These are phyloP conservation scores for Hyaloscypha hepaticicola DNA, from an alignment of 495 filamentous ascomycete species.

Conservation along the genomic window DNA sequence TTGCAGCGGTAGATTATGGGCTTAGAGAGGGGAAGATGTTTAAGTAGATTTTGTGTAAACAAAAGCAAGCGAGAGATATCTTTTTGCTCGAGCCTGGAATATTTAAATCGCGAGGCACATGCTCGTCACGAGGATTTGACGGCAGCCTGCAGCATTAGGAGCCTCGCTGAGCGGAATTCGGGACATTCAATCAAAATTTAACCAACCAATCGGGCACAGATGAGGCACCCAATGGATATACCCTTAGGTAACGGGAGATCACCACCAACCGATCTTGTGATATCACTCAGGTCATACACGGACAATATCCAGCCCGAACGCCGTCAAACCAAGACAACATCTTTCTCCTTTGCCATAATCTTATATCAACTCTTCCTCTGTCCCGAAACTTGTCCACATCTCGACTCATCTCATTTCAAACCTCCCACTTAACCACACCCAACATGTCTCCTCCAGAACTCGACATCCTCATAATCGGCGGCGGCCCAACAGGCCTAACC, in stretches of 20 bases:
- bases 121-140: not conserved
- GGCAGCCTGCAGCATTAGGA: not conserved
- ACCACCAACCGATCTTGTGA: not conserved
- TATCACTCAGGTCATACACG: not conserved
- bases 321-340: too few species aligned
- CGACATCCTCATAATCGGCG: constrained; percentile 51
- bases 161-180: not conserved
- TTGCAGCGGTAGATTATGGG: constrained; percentile 36
- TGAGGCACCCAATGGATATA: not conserved
- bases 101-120: not conserved
- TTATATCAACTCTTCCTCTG: not conserved
- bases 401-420: not conserved
- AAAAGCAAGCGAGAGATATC: not conserved
- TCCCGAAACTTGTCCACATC: not conserved
- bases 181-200: not conserved
- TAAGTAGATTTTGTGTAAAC: not conserved
- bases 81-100: not conserved
- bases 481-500: constrained; percentile 56
- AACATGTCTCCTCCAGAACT: not conserved
- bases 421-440: not conserved
- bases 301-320: not conserved
- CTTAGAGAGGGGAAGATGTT: constrained; percentile 1
- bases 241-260: not conserved
- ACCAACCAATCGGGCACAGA: not conserved
- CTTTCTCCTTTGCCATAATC: too few species aligned